These are phyloP conservation scores for Phytopythium boreale DNA, from an alignment of 352 stramenopile species.

Conservation along the genomic window DNA sequence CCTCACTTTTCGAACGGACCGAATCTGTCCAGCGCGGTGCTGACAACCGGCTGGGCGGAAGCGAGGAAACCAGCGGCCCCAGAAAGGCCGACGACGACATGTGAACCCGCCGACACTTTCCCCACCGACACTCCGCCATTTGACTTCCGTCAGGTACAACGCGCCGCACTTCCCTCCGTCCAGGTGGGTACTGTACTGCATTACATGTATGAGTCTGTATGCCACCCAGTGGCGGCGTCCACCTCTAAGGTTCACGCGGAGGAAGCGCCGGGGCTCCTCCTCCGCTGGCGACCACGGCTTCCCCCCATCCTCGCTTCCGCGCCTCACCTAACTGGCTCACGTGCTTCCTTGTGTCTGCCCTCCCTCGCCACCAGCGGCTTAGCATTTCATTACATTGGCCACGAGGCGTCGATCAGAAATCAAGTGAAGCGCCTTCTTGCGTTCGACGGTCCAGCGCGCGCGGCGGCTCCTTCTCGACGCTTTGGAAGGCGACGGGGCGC, in stretches of 20 bases:
- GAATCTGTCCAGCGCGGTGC: constrained; percentile 4
- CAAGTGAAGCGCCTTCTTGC: not conserved
- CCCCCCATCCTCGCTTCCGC: too few relatives aligned
- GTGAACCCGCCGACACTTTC: not conserved
- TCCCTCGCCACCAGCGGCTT: too few relatives aligned
- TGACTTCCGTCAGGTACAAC: too few relatives aligned
- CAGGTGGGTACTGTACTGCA: too few relatives aligned
- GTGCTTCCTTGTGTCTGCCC: not conserved
- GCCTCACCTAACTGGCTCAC: not conserved
- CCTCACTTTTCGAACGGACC: not conserved
- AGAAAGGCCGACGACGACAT: not conserved
- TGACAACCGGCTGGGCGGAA: not conserved
- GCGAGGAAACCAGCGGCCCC: not conserved
- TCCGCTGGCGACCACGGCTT: not conserved
- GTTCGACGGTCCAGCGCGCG: not conserved
- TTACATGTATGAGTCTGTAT: too few relatives aligned
- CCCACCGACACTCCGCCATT: not conserved
- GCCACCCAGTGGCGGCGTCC: too few relatives aligned
- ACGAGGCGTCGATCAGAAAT: not conserved
- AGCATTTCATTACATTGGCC: too few relatives aligned
- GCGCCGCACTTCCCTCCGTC: not conserved
- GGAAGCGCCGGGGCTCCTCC: not conserved
- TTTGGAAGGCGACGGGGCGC: not conserved
- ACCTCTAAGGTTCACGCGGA: not conserved
- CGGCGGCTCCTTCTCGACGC: not conserved